These are phyloP conservation scores for Eucalyptus sp. DNA, from an alignment of 345 rosid genomes.

Conservation along the genomic window DNA sequence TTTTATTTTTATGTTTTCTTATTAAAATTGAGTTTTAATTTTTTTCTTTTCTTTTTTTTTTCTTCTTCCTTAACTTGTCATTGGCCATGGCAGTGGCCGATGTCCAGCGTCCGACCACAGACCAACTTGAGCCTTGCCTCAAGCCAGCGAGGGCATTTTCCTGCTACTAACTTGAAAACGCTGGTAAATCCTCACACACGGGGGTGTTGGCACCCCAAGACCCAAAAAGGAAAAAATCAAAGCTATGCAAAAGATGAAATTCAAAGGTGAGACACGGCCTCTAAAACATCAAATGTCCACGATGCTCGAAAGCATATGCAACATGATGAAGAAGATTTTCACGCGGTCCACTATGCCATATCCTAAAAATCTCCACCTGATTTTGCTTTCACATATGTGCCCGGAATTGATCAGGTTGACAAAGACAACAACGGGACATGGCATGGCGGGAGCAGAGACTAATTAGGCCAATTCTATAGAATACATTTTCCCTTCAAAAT, in stretches of 20 bases:
- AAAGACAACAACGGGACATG: background rate
- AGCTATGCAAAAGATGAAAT: background rate
- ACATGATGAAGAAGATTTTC: background rate
- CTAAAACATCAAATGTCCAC: background rate
- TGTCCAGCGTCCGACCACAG: rapidly evolving
- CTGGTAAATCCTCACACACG: background rate
- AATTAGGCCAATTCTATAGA: background rate
- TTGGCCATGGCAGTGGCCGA: rapidly evolving
- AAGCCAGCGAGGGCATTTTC: background rate
- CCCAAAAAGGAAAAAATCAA: background rate
- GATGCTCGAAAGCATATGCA: background rate
- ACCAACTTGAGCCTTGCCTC: too few species aligned
- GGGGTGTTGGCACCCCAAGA: background rate
- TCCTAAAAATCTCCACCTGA: background rate
- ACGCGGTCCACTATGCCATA: background rate
- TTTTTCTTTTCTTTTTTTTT: too few species aligned
- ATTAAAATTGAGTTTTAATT: too few species aligned
- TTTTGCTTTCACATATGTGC: background rate
- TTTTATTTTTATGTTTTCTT: too few species aligned
- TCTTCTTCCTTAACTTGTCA: too few species aligned
- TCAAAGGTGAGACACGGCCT: background rate
- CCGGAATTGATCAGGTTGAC: background rate
- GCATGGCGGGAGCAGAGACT: background rate
- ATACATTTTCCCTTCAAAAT: background rate
- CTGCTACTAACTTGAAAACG: background rate